These are phyloP conservation scores for Sclerotinia glacialis DNA, from an alignment of 2,329 filamentous ascomycete species.

Conservation along the genomic window DNA sequence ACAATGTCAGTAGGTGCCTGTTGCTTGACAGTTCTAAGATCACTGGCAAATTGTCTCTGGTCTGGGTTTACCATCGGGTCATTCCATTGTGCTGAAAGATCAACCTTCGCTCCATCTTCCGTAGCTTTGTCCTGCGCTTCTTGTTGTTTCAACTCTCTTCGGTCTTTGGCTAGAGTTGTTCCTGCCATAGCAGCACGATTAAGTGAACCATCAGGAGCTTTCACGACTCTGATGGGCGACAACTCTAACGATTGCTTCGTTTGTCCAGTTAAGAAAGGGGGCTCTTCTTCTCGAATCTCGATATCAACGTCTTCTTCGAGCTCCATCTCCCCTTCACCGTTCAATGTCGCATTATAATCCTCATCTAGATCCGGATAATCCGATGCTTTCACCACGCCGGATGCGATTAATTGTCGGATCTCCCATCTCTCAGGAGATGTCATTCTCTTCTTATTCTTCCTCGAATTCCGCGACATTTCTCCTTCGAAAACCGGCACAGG, in stretches of 20 bases:
- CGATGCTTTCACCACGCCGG: constrained; percentile 85
- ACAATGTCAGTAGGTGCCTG: constrained; percentile 63
- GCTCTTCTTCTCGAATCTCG: constrained; percentile 93
- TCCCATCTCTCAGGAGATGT: constrained; percentile 98
- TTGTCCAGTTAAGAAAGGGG: constrained; percentile 91
- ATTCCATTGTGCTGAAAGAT: constrained; percentile 89
- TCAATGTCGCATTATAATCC: constrained; percentile 84
- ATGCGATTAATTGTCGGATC: constrained; percentile 92
- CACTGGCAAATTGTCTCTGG: constrained; percentile 83
- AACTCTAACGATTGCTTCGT: constrained; percentile 95
- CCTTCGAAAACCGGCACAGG: constrained; percentile 63
- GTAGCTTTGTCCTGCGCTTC: constrained; percentile 77
- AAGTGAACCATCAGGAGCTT: constrained; percentile 96
- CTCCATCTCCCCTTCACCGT: constrained; percentile 82
- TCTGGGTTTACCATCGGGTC: constrained; percentile 91
- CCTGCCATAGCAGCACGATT: constrained; percentile 96
- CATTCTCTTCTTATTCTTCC: constrained; percentile 80
- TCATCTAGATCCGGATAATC: constrained; percentile 95
- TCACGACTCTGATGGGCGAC: constrained; percentile 93
- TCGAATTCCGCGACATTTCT: constrained; percentile 50
- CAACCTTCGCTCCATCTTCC: constrained; percentile 72
- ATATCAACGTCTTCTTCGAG: constrained; percentile 97
- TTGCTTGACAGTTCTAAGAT: constrained; percentile 67
- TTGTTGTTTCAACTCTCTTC: constrained; percentile 83
- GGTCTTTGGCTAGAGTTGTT: constrained; percentile 81